Percentiles rank a stretch among this genome's conserved stretches.
Conservation (phyloP, 2,329 filamentous ascomycete species). For the Amauroascus verrucosus region DNA sequence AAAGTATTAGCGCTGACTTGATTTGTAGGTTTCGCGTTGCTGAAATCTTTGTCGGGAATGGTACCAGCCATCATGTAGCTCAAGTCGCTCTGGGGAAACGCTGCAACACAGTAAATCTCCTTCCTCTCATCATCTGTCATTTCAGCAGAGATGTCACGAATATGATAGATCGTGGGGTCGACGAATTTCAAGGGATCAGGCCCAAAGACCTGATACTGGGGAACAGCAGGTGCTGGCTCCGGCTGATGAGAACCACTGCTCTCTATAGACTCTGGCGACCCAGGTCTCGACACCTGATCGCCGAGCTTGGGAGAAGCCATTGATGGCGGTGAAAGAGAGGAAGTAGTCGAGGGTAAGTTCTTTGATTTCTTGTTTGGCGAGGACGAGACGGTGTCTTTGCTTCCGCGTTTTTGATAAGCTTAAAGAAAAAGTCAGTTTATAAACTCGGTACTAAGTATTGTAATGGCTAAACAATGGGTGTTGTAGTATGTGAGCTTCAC, state of each 20-base stretch:
- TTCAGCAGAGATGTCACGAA: constrained; percentile 59
- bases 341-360: constrained; percentile 28
- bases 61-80: constrained; percentile 76
- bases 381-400: constrained; percentile 22
- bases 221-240: constrained; percentile 50
- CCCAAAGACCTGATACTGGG: constrained; percentile 78
- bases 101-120: constrained; percentile 75
- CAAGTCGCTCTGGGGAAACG: constrained; percentile 71
- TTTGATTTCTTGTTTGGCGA: constrained; percentile 33
- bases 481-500: not conserved
- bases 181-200: constrained; percentile 82
- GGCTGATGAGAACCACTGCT: constrained; percentile 50
- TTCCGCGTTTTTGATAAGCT: constrained; percentile 14
- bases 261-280: constrained; percentile 52
- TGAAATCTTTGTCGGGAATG: constrained; percentile 91
- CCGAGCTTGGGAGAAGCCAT: constrained; percentile 40
- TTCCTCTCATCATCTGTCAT: constrained; percentile 81
- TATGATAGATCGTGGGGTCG: constrained; percentile 91
- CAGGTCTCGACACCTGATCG: constrained; percentile 52
- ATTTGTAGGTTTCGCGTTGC: constrained; percentile 80
- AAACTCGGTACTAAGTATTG: not conserved
- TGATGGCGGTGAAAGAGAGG: constrained; percentile 33
- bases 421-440: not conserved
- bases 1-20: constrained; percentile 94
- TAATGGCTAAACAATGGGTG: not conserved